These are phyloP conservation scores for Scheffersomyces illinoinensis DNA, from an alignment of 1,139 yeast genomes.

Conservation along the genomic window DNA sequence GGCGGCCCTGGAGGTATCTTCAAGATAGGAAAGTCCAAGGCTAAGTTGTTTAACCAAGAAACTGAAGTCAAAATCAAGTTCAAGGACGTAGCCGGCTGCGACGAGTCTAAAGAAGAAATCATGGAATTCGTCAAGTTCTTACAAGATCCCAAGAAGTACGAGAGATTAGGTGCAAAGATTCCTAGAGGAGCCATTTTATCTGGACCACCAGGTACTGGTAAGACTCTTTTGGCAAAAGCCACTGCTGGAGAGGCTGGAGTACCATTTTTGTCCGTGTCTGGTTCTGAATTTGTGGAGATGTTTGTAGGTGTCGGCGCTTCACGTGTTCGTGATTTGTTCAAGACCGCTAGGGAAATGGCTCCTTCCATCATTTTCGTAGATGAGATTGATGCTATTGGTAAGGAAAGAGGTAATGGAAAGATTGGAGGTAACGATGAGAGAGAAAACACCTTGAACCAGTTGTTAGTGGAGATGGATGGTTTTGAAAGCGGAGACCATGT, in stretches of 20 bases:
- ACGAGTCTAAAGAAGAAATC: conserved; percentile 80
- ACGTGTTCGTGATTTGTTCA: conserved; percentile 77
- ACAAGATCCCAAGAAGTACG: conserved; percentile 73
- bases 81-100: conserved; percentile 82
- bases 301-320: conserved; percentile 85
- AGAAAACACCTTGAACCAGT: conserved; percentile 76
- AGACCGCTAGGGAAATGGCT: conserved; percentile 77
- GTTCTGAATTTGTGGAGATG: conserved; percentile 81
- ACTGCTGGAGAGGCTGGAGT: conserved; percentile 88
- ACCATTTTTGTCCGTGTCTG: conserved; percentile 79
- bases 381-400: conserved; percentile 86
- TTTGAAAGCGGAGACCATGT: conserved; percentile 74
- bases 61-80: conserved; percentile 71
- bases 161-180: conserved; percentile 76
- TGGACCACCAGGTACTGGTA: conserved; percentile 90
- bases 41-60: conserved; percentile 69
- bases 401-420: conserved; percentile 61
- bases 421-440: conserved; percentile 78
- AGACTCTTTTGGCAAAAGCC: conserved; percentile 76
- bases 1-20: conserved; percentile 59
- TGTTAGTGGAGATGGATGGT: conserved; percentile 85
- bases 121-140: conserved; percentile 82
- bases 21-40: conserved; percentile 67
- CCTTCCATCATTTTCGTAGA: conserved; percentile 80
- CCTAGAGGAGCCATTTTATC: conserved; percentile 83